These are phyloP conservation scores for Lactuca sativa DNA, from an alignment of 129 eudicot genomes.

Conservation along the genomic window DNA sequence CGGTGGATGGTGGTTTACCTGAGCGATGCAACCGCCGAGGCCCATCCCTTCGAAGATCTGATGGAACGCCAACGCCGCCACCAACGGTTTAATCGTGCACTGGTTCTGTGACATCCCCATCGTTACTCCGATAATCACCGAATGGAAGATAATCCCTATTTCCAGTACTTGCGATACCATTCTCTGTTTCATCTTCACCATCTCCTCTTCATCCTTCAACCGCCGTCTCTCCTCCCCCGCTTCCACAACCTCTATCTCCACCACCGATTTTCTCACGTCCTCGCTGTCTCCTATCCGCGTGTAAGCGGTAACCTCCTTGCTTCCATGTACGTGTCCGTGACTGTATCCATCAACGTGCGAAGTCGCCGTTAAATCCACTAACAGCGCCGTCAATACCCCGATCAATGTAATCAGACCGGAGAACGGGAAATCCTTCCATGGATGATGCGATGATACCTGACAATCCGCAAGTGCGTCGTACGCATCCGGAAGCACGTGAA, in stretches of 20 bases:
- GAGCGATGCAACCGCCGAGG: conserved; percentile 85
- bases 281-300: conserved; percentile 35
- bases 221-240: conserved; percentile 30
- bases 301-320: conserved; percentile 25
- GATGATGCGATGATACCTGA: conserved; percentile 57
- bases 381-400: conserved; percentile 60
- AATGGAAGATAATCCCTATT: conserved; percentile 81
- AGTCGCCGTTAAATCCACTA: conserved; percentile 65
- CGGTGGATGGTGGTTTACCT: conserved; percentile 42
- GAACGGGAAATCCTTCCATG: conserved; percentile 81
- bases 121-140: conserved; percentile 78
- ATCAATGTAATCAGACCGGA: conserved; percentile 59
- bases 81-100: conserved; percentile 79
- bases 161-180: conserved; percentile 80
- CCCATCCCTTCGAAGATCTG: conserved; percentile 90
- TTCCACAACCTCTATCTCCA: conserved; percentile 24
- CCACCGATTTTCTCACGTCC: conserved; percentile 38
- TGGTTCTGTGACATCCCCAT: conserved; percentile 85
- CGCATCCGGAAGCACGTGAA: conserved; percentile 83
- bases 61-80: conserved; percentile 74
- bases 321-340: conserved; percentile 34
- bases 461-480: conserved; percentile 66
- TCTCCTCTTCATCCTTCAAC: conserved; percentile 39
- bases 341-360: conserved; percentile 58
- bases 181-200: conserved; percentile 59